Base-by-base conservation (phyloP, 805 yeast genomes). In the Candida sakaeoensis region DNA sequence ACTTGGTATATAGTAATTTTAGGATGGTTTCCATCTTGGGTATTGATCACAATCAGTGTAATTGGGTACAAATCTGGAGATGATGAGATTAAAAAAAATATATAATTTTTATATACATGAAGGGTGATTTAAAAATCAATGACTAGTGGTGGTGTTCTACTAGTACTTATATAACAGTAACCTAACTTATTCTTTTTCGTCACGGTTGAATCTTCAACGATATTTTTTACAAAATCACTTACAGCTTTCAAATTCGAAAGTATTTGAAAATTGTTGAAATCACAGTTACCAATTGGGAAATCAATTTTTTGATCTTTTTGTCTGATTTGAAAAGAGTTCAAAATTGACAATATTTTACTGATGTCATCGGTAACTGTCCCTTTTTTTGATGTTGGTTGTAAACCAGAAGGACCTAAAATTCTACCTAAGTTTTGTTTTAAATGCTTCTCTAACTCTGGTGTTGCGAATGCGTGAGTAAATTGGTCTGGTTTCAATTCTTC, bases 1-100 rank as follows among this genome's bases (percentile, higher is more conserved):
- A 85, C 95, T 0, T 88, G 95, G 90, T 72, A 77, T 41, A 74
- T 85, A 17, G 55, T 89, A 2, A 68, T 79, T 29, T 63, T 82
- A 30, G 85, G 88, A 0, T 89, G 96, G 95, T 57, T 81, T 27
- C 95, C 97, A 3, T 72, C 80, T 4, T 91, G 98, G 98, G 32
- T 79, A 1, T 41, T 56, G 9, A 52, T 66, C 18, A 61, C 40
- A 10, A 26, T 29, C 2, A 28, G 44, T 32, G 27, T 22, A 15
- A 27, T 19, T 6, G 39, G 39, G 4, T 36, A 18, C 12, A 17
- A 34, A 21, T 19, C 5, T 21, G 24, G 21, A 17, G 23, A 24
- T 10, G 38, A 26, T 26, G 8, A 4, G 27, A 35, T 9, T 10
- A 35, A 35, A 18, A 27, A 36, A 36, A 27, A 36, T 19, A 18